Base-by-base conservation (phyloP, 768 basidiomycete species). In the Austroboletus eburneus region DNA sequence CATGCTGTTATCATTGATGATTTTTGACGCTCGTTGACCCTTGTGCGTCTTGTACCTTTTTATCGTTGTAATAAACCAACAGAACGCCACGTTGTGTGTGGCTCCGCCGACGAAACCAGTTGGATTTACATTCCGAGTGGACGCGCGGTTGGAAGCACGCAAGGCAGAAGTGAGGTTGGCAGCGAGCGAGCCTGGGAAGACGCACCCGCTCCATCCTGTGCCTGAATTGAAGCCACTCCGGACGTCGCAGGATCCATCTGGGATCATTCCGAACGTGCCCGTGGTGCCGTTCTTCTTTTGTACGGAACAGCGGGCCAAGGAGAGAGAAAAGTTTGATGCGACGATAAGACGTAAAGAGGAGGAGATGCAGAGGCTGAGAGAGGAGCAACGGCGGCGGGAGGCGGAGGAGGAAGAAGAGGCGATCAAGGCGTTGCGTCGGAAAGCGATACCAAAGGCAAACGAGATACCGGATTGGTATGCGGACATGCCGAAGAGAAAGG, bases 391-490 rank as follows among this genome's bases (percentile, higher is more conserved):
- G 50, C 65, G 64, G 58, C 69, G 69, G 57, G 63, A 69, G 57
- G 78, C 73, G 58, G 71, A 72, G 57, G 71, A 77, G 55, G 83
- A 86, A 65, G 81, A 79, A 64, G 65, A 63, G 62, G 81, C 79
- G 67, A 61, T 85, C 48, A 72, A 62, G 59, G 84, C 81, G 68
- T 50, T 85, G 57, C 69, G 87, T 61, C 77, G 72, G 70, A 74
- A 70, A 53, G 75, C 83, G 16, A 68, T 89, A 38, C 82, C 83
- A 20, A 79, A 72, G 63, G 87, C 87, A 38, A 74, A 87, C 60
- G 78, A 78, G 56, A 74, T 89, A 21, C 87, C 87, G 10, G 82
- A 80, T 52, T 89, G 87, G 87, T 89, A 89, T 57, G 80, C 76
- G 54, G 75, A 76, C 35, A 79, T 76, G 61, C 84, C 84, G 55